These are phyloP conservation scores for Botrytis galanthina DNA, from an alignment of 2,329 filamentous ascomycete genomes.

Conservation along the genomic window DNA sequence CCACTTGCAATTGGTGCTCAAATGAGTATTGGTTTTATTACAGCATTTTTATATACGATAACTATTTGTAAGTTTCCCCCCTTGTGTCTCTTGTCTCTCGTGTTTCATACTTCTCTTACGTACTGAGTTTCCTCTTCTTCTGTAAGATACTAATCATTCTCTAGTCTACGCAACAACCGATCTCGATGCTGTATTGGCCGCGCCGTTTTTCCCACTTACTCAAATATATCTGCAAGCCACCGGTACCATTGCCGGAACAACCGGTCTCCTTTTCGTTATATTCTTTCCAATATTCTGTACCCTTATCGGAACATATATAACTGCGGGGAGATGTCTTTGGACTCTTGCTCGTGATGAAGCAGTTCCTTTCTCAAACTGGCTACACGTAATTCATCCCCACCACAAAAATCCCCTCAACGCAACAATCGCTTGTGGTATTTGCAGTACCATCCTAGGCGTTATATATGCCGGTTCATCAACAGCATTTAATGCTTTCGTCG, in stretches of 20 bases:
- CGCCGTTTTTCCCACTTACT: constrained; percentile 59
- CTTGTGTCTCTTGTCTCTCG: not conserved
- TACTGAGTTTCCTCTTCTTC: not conserved
- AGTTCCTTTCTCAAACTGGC: constrained; percentile 49
- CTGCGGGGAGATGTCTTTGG: constrained; percentile 61
- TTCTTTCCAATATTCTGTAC: constrained; percentile 53
- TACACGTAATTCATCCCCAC: constrained; percentile 47
- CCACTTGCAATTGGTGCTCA: constrained; percentile 54
- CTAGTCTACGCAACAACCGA: constrained; percentile 55
- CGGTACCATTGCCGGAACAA: constrained; percentile 49
- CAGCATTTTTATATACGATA: constrained; percentile 52
- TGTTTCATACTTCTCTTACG: not conserved
- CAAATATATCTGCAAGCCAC: constrained; percentile 64
- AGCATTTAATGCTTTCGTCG: constrained; percentile 66
- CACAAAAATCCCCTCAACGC: constrained; percentile 55
- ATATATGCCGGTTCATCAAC: constrained; percentile 66
- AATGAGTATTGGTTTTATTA: constrained; percentile 50
- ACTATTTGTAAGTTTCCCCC: constrained; percentile 38
- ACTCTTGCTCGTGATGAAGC: constrained; percentile 58
- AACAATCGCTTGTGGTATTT: constrained; percentile 49
- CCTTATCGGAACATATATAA: constrained; percentile 57
- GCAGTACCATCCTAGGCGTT: constrained; percentile 56
- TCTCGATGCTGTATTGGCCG: constrained; percentile 52
- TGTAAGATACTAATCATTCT: not conserved
- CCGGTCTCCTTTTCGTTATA: constrained; percentile 53